A percentile compares a stretch with the other conserved stretches of the same genome.
These are phyloP conservation scores for Ceratobasidium sp. DNA, from an alignment of 1,284 basidiomycete genomes.

Conservation along the genomic window DNA sequence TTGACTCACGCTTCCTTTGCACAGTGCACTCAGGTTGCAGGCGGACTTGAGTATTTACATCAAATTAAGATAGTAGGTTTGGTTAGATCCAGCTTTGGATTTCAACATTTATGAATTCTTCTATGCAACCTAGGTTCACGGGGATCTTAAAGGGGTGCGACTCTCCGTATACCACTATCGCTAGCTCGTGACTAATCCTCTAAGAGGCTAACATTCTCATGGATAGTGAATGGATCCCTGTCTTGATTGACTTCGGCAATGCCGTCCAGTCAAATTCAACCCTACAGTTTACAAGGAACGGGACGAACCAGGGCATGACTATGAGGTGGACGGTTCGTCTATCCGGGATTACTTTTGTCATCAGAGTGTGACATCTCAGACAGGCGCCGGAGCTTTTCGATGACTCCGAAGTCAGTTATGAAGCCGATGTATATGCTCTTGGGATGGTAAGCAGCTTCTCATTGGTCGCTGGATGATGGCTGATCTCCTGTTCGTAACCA, in stretches of 20 bases:
- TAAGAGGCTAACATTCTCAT: constrained; percentile 1
- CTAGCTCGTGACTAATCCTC: not conserved
- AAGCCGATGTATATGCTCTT: constrained; percentile 16
- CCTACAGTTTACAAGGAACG: not conserved
- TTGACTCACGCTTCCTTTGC: not conserved
- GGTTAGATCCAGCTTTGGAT: not conserved
- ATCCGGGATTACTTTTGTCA: not conserved
- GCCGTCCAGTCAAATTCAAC: not conserved
- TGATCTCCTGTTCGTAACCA: not conserved
- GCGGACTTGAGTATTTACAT: constrained; percentile 8
- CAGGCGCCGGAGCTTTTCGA: constrained; percentile 15
- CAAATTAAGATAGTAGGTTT: not conserved
- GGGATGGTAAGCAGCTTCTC: constrained; percentile 2
- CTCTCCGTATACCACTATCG: not conserved
- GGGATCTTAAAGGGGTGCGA: constrained; percentile 11
- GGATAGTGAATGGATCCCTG: not conserved
- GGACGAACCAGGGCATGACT: not conserved
- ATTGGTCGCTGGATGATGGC: not conserved
- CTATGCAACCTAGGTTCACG: not conserved
- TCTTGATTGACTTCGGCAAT: constrained; percentile 17
- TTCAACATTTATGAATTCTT: not conserved
- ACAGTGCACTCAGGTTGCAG: not conserved
- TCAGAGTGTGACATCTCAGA: not conserved
- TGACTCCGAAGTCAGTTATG: not conserved
- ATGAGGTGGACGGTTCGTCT: constrained; percentile 18